Conservation (phyloP, 352 stramenopile species). For the Phytophthora tentaculata region DNA sequence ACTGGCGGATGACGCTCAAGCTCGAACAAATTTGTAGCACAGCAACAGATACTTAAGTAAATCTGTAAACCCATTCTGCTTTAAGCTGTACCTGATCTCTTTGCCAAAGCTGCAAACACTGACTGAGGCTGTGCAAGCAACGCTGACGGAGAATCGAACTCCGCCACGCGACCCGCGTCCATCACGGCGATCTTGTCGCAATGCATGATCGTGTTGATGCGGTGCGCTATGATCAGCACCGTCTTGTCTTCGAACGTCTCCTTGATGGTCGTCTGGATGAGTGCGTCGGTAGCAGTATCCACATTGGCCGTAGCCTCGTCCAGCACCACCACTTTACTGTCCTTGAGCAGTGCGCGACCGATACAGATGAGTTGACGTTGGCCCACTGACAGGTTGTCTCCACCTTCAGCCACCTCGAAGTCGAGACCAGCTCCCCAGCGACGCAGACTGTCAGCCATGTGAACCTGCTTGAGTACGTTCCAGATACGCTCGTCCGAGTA, state of each 20-base stretch:
- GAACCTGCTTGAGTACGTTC: constrained; percentile 60
- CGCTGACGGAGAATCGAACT: constrained; percentile 88
- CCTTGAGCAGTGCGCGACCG: constrained; percentile 91
- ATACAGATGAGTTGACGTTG: constrained; percentile 96
- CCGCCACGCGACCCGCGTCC: constrained; percentile 85
- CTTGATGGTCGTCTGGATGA: constrained; percentile 75
- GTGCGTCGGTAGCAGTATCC: constrained; percentile 65
- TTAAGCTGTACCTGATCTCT: background rate
- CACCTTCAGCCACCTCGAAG: constrained; percentile 90
- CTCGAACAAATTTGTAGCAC: background rate
- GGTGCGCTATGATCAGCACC: constrained; percentile 86
- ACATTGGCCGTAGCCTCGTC: constrained; percentile 95
- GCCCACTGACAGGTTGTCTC: constrained; percentile 93
- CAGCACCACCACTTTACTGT: constrained; percentile 93
- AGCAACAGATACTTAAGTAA: too few species aligned
- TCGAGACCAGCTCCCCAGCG: constrained; percentile 72
- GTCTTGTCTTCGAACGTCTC: constrained; percentile 90
- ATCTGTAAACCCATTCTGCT: too few species aligned
- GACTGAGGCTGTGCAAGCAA: constrained; percentile 35
- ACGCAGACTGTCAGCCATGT: constrained; percentile 68
- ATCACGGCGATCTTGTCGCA: constrained; percentile 91
- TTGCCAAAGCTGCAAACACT: background rate
- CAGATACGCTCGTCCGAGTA: constrained; percentile 79
- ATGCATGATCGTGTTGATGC: constrained; percentile 87
- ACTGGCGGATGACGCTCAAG: background rate